Conservation (phyloP, 192 early-diverging fungal genomes). For the Linnemannia schmuckeri region DNA sequence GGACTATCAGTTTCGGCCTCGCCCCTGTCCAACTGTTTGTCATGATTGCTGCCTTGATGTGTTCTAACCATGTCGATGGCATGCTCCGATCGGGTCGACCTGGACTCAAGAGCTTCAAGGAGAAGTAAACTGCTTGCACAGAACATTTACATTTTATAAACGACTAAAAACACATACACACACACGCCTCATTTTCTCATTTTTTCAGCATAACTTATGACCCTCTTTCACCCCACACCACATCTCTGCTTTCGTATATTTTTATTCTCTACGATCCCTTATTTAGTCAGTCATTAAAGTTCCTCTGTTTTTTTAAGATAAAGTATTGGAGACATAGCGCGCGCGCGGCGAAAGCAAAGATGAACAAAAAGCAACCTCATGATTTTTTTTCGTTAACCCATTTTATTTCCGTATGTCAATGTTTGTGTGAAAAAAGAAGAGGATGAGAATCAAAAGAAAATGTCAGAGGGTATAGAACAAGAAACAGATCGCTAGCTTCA, state of each 20-base stretch:
- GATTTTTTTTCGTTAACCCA: too few relatives aligned
- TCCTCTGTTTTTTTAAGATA: too few relatives aligned
- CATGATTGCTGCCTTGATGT: constrained; percentile 35
- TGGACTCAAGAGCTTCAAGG: constrained; percentile 33
- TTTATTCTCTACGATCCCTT: too few relatives aligned
- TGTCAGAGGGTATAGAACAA: neutral
- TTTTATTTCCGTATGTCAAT: too few relatives aligned
- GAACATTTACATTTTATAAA: neutral
- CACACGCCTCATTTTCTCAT: neutral
- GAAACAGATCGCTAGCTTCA: neutral
- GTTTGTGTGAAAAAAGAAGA: neutral
- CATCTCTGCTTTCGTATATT: neutral
- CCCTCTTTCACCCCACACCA: neutral
- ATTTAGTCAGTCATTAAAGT: too few relatives aligned
- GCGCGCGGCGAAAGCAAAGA: too few relatives aligned
- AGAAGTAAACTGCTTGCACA: constrained; percentile 3
- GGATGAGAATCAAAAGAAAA: neutral
- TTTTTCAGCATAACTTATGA: neutral
- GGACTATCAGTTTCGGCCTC: constrained; percentile 32
- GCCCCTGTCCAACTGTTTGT: constrained; percentile 41
- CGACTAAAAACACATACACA: neutral
- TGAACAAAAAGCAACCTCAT: too few relatives aligned
- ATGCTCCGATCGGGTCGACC: constrained; percentile 27
- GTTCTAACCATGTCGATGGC: constrained; percentile 47
- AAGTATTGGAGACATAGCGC: too few relatives aligned